These are phyloP conservation scores for Alloteropsis semialata DNA, from an alignment of 176 grass and related monocot species.

Conservation along the genomic window DNA sequence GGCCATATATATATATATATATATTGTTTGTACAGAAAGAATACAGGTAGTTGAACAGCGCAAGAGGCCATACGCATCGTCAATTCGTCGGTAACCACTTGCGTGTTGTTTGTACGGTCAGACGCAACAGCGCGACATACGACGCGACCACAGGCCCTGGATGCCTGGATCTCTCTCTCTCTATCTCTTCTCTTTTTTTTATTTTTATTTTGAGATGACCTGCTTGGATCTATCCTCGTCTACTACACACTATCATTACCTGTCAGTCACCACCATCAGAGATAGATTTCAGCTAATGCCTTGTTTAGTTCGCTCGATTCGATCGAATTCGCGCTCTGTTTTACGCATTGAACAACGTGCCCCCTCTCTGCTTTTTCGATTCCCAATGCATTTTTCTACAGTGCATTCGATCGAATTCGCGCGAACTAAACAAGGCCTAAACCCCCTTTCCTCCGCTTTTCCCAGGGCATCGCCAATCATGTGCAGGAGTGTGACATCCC, in stretches of 20 bases:
- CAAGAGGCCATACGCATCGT: neutral
- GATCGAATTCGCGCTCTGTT: too few relatives aligned
- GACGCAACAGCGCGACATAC: neutral
- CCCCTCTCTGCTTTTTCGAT: too few relatives aligned
- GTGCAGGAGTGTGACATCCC: conserved; percentile 32
- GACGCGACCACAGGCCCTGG: neutral
- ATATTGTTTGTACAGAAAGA: neutral
- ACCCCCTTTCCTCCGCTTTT: neutral
- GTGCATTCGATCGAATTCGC: too few relatives aligned
- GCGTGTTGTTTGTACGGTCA: conserved; percentile 5
- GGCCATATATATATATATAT: too few relatives aligned
- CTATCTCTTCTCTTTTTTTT: neutral
- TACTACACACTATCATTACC: neutral
- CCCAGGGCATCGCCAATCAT: conserved; percentile 1
- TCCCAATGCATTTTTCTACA: too few relatives aligned
- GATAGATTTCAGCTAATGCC: neutral
- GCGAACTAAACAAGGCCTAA: too few relatives aligned
- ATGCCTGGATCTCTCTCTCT: neutral
- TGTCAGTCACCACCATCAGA: neutral
- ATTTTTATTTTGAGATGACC: neutral
- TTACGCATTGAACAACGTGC: too few relatives aligned
- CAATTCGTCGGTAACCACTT: neutral
- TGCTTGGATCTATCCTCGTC: neutral
- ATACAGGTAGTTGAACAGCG: neutral
- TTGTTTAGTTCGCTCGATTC: neutral